A percentile compares a stretch with the other conserved stretches of the same genome.
These are phyloP conservation scores for Theobroma grandiflorum DNA, from an alignment of 441 rosid genomes.

Conservation along the genomic window DNA sequence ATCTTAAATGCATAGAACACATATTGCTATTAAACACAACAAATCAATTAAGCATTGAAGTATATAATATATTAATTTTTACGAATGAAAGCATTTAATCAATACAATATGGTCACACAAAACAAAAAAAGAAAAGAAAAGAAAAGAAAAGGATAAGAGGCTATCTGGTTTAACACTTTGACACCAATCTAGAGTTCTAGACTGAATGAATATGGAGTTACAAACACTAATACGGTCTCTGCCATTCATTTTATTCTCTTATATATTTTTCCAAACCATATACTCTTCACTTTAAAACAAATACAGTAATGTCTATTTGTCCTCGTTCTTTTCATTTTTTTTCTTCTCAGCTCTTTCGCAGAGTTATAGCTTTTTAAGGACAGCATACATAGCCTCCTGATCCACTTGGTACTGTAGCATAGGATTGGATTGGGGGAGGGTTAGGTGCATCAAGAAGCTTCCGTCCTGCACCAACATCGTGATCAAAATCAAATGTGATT, in stretches of 20 bases:
- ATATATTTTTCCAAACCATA: neutral
- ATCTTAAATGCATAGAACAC: too few relatives aligned
- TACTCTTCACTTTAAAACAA: too few relatives aligned
- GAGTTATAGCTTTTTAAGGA: neutral
- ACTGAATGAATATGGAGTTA: neutral
- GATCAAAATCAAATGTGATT: neutral
- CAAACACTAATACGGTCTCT: neutral
- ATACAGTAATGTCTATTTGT: neutral
- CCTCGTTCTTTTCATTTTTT: neutral
- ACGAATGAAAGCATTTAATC: neutral
- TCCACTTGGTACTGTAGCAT: neutral
- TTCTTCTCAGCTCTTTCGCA: neutral
- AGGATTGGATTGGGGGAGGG: neutral
- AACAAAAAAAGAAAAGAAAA: too few relatives aligned
- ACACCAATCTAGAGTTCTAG: neutral
- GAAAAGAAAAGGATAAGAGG: neutral
- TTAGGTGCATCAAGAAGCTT: neutral
- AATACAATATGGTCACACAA: neutral
- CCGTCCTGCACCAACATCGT: neutral
- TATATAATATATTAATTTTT: neutral
- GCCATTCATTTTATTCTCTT: neutral
- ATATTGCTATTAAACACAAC: too few relatives aligned
- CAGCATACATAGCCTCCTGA: neutral
- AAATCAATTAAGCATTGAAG: neutral
- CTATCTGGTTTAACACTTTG: neutral